Evolutionary conservation across 805 yeast species (phyloP).

Genomic region (Zygosaccharomyces rouxii): DNA sequence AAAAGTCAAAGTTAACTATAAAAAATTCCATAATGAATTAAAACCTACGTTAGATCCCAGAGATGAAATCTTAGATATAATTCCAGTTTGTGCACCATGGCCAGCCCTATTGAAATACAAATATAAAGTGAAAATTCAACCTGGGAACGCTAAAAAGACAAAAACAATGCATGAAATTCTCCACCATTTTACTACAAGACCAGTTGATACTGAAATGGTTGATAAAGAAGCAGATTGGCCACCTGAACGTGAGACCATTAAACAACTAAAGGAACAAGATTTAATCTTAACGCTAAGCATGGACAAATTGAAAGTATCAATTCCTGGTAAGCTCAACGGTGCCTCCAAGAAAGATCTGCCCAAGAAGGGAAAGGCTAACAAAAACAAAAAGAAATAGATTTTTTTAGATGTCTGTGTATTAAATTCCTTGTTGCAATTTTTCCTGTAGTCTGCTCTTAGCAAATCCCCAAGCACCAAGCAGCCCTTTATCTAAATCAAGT

Average conservation of each 20-base stretch:
- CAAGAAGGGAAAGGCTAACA: constrained; percentile 22
- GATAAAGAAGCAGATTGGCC: constrained; percentile 65
- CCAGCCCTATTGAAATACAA: constrained; percentile 64
- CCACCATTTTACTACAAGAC: constrained; percentile 49
- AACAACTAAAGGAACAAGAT: constrained; percentile 58
- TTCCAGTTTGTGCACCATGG: constrained; percentile 96
- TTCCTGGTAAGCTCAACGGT: constrained; percentile 43
- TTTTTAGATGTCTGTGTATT: constrained; percentile 7
- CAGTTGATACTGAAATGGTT: constrained; percentile 41
- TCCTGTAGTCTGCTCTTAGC: constrained; percentile 70
- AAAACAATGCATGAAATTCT: constrained; percentile 72
- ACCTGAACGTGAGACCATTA: constrained; percentile 54
- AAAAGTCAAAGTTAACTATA: constrained; percentile 43
- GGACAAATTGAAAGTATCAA: constrained; percentile 59
- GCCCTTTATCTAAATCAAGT: constrained; percentile 70
- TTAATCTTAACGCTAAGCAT: constrained; percentile 64
- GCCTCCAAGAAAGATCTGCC: constrained; percentile 24
- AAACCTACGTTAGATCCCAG: constrained; percentile 31
- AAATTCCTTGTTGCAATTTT: constrained; percentile 44
- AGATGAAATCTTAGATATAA: constrained; percentile 57
- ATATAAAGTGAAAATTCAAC: constrained; percentile 78
- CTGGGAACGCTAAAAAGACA: constrained; percentile 78
- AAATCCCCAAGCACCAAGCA: constrained; percentile 80
- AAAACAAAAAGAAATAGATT: constrained; percentile 16
- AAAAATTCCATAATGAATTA: constrained; percentile 39